A percentile compares a stretch with the other conserved stretches of the same genome.
phyloP scores from a whole-genome alignment of 2,329 filamentous ascomycete genomes.

The Massarina eburnea region DNA sequence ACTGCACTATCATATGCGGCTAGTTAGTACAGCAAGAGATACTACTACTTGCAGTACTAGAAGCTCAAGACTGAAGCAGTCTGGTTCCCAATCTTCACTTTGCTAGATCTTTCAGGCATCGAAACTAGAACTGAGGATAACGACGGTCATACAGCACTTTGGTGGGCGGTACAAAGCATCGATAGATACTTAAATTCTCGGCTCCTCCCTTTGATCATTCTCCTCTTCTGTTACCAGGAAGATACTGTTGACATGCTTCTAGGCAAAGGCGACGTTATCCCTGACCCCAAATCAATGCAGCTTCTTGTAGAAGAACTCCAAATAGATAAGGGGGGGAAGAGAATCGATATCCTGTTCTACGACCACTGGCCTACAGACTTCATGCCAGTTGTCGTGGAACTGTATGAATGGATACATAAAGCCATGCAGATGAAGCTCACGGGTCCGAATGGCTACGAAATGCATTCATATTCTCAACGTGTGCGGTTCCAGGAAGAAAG shows the following conservation, averaged over 20 bases:
- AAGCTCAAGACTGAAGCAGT: neutral
- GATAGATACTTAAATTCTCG: neutral
- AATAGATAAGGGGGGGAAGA: no score
- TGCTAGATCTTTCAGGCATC: neutral
- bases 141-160: neutral
- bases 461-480: no score
- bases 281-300: neutral
- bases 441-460: no score
- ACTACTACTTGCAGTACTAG: neutral
- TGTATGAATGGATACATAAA: no score
- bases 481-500: no score
- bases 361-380: no score
- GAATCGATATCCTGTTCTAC: no score
- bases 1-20: neutral
- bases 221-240: no score
- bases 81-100: neutral
- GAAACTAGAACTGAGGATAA: neutral
- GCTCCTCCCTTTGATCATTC: neutral
- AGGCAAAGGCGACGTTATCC: neutral
- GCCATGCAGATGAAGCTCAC: no score
- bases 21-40: neutral
- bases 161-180: neutral
- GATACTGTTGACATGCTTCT: neutral
- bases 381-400: no score
- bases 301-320: neutral